Evolutionary conservation across 2,329 filamentous ascomycete genomes (phyloP).

Genomic region (Paradendryphiella salina): DNA sequence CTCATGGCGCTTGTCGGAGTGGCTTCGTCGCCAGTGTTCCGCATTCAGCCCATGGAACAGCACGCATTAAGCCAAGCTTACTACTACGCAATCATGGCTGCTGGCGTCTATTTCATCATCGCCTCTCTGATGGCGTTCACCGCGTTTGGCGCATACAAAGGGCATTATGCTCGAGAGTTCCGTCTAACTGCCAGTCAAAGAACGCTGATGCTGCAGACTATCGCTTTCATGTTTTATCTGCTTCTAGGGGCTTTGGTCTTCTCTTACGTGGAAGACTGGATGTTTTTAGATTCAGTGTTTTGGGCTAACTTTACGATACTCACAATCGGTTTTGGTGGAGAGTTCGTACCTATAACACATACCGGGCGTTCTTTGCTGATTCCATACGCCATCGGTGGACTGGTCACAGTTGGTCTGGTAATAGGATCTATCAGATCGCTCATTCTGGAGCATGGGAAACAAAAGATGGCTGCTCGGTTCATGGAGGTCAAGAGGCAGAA

Average conservation of each 20-base stretch:
- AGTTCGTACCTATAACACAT: constrained; percentile 55
- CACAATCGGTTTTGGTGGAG: constrained; percentile 58
- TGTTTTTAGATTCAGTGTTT: constrained; percentile 58
- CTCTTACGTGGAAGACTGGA: constrained; percentile 57
- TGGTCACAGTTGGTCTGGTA: constrained; percentile 59
- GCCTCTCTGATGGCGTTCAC: constrained; percentile 59
- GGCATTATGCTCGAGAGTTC: constrained; percentile 61
- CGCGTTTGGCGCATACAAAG: constrained; percentile 58
- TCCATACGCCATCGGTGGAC: constrained; percentile 59
- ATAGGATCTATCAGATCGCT: constrained; percentile 58
- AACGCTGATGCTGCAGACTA: constrained; percentile 59
- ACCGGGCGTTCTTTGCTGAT: constrained; percentile 57
- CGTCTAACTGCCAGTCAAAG: constrained; percentile 60
- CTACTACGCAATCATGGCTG: constrained; percentile 64
- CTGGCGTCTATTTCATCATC: constrained; percentile 60
- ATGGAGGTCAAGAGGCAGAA: constrained; percentile 54
- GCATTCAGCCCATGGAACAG: constrained; percentile 47
- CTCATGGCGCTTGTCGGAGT: constrained; percentile 58
- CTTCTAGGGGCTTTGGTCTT: constrained; percentile 54
- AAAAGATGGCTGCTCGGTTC: constrained; percentile 56
- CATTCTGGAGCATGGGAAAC: constrained; percentile 55
- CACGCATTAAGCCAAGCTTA: constrained; percentile 60
- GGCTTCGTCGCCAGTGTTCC: constrained; percentile 52
- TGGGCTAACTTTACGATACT: constrained; percentile 61
- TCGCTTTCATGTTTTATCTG: constrained; percentile 54